A percentile compares a stretch with the other conserved stretches of the same genome.
Evolutionary conservation across 169 alveolate genomes (phyloP).

Genomic region (Plasmodium relictum): DNA sequence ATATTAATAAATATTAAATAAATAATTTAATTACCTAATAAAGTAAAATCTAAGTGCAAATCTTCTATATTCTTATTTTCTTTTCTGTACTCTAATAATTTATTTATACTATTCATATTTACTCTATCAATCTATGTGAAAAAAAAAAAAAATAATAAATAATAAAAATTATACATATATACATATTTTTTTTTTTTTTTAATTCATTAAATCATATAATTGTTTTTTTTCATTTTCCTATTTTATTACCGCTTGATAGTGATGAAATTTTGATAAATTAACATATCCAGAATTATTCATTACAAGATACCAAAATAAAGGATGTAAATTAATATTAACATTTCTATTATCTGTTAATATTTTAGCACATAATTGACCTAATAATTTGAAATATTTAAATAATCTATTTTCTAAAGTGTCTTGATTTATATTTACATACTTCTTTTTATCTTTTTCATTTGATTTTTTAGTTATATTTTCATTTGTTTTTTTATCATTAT

Average conservation of each 20-base stretch:
- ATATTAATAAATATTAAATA: background rate
- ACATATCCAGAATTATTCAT: constrained; percentile 76
- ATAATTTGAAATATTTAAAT: constrained; percentile 79
- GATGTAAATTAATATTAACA: constrained; percentile 78
- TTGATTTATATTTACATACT: constrained; percentile 14
- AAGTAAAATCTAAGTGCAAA: constrained; percentile 70
- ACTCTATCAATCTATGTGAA: constrained; percentile 44
- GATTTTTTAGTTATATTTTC: constrained; percentile 34
- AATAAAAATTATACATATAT: background rate
- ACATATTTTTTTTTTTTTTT: background rate
- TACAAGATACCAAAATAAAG: constrained; percentile 82
- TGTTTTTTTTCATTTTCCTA: constrained; percentile 2
- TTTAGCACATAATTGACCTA: constrained; percentile 84
- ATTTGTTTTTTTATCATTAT: background rate
- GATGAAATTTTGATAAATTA: constrained; percentile 63
- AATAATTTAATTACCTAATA: constrained; percentile 28
- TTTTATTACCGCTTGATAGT: constrained; percentile 67
- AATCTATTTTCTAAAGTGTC: constrained; percentile 75
- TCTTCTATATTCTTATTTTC: constrained; percentile 70
- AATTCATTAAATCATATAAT: background rate
- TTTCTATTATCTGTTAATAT: constrained; percentile 80
- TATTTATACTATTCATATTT: constrained; percentile 74
- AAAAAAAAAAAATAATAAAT: constrained; percentile 3
- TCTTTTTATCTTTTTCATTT: constrained; percentile 33
- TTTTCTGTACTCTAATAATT: constrained; percentile 61